These are phyloP conservation scores for Trametes cinnabarina DNA, from an alignment of 768 basidiomycete species.

Conservation along the genomic window DNA sequence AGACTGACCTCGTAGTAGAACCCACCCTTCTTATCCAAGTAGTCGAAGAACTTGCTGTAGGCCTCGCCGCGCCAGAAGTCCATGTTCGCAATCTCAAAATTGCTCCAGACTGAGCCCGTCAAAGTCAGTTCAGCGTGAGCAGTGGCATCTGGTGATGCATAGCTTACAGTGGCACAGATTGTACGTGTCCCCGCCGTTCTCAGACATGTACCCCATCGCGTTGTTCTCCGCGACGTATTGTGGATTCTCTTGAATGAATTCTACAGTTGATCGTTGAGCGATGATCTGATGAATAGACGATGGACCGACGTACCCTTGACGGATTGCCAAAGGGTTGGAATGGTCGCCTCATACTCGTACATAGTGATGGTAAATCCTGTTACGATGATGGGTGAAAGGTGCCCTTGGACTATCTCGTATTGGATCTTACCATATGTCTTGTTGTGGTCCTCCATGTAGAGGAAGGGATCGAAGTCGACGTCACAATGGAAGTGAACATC, in stretches of 20 bases:
- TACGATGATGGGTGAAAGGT: not conserved
- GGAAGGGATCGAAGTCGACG: conserved; percentile 63
- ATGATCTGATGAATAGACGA: not conserved
- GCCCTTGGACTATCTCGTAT: no score
- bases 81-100: conserved; percentile 83
- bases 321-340: conserved; percentile 61
- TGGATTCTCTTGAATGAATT: conserved; percentile 54
- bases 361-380: conserved; percentile 62
- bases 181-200: conserved; percentile 62
- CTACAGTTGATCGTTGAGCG: conserved; percentile 29
- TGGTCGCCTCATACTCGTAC: conserved; percentile 63
- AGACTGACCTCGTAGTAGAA: conserved; percentile 81
- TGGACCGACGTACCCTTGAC: conserved; percentile 30
- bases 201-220: conserved; percentile 61
- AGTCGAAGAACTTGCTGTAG: conserved; percentile 80
- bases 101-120: conserved; percentile 66
- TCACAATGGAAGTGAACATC: conserved; percentile 78
- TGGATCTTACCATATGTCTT: conserved; percentile 58
- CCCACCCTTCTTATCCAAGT: conserved; percentile 78
- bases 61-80: conserved; percentile 86
- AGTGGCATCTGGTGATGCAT: not conserved
- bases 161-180: conserved; percentile 64
- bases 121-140: no score
- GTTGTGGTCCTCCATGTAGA: conserved; percentile 65
- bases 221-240: conserved; percentile 57